These are phyloP conservation scores for Alternaria conjuncta DNA, from an alignment of 2,329 filamentous ascomycete genomes.

Conservation along the genomic window DNA sequence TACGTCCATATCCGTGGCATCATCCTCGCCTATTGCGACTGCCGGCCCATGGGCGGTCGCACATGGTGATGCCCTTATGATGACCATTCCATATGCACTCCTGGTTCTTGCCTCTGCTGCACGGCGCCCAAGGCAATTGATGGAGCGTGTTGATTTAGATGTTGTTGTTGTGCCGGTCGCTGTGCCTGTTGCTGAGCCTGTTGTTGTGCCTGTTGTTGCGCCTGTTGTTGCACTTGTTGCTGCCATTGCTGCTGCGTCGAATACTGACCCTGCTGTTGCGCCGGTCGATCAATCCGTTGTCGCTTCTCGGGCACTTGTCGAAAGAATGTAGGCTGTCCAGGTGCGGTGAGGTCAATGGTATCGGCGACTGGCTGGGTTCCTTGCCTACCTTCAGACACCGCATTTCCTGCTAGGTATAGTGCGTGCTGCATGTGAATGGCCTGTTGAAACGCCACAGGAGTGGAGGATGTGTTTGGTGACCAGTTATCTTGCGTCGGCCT, in stretches of 20 bases:
- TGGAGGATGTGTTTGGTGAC: neutral
- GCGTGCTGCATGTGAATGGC: neutral
- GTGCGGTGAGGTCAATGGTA: neutral
- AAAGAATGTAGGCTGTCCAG: neutral
- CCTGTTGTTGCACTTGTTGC: neutral
- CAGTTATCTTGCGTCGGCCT: neutral
- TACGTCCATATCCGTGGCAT: neutral
- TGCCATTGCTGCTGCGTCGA: neutral
- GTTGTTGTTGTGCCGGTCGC: neutral
- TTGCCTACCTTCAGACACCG: no score
- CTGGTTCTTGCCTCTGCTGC: neutral
- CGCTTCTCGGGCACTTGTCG: neutral
- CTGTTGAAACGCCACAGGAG: neutral
- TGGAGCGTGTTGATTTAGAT: accelerated
- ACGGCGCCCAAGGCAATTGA: neutral
- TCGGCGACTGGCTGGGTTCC: neutral
- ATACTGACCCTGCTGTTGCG: neutral
- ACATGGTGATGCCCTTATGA: neutral
- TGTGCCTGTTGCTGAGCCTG: neutral
- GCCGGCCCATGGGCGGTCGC: neutral
- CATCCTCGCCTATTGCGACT: neutral
- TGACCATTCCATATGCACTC: neutral
- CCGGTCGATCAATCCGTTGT: neutral
- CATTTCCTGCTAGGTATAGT: no score
- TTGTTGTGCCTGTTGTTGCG: neutral